Conservation (phyloP, 768 basidiomycete species). For the Leccinum truebloodii region DNA sequence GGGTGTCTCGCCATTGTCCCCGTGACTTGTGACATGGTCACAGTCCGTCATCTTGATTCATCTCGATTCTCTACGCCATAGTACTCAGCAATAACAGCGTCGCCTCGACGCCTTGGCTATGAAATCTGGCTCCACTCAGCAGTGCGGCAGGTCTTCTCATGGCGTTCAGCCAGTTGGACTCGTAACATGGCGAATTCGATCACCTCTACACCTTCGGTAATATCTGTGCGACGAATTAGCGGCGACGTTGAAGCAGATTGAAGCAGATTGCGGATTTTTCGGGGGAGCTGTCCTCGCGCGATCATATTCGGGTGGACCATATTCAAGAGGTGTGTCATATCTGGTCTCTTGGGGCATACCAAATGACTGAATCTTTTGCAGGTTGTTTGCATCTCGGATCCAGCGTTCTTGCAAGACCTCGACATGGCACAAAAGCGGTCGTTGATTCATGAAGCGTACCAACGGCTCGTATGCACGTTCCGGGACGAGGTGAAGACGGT, state of each 20-base stretch:
- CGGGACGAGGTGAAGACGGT: conserved; percentile 52
- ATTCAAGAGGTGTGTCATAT: conserved; percentile 59
- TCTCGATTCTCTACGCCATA: too few relatives aligned
- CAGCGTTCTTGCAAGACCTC: conserved; percentile 60
- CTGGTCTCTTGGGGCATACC: neutral
- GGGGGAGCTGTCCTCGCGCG: conserved; percentile 69
- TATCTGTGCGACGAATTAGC: conserved; percentile 59
- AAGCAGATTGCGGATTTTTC: conserved; percentile 63
- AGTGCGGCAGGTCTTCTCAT: too few relatives aligned
- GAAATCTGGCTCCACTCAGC: too few relatives aligned
- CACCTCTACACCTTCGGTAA: too few relatives aligned
- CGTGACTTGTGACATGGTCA: too few relatives aligned
- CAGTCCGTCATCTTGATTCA: too few relatives aligned
- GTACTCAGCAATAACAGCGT: too few relatives aligned
- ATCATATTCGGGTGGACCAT: conserved; percentile 70
- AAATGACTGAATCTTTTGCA: conserved; percentile 19
- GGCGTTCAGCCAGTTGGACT: too few relatives aligned
- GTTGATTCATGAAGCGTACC: conserved; percentile 64
- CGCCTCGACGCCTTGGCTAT: too few relatives aligned
- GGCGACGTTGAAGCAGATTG: conserved; percentile 45
- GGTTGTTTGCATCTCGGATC: conserved; percentile 54
- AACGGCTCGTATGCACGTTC: conserved; percentile 41
- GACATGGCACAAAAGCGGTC: conserved; percentile 69
- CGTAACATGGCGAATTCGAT: too few relatives aligned
- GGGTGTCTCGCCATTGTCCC: too few relatives aligned